A percentile compares a stretch with the other conserved stretches of the same genome.
These are phyloP conservation scores for Cronartium ribicola DNA, from an alignment of 1,284 basidiomycete species.

Conservation along the genomic window DNA sequence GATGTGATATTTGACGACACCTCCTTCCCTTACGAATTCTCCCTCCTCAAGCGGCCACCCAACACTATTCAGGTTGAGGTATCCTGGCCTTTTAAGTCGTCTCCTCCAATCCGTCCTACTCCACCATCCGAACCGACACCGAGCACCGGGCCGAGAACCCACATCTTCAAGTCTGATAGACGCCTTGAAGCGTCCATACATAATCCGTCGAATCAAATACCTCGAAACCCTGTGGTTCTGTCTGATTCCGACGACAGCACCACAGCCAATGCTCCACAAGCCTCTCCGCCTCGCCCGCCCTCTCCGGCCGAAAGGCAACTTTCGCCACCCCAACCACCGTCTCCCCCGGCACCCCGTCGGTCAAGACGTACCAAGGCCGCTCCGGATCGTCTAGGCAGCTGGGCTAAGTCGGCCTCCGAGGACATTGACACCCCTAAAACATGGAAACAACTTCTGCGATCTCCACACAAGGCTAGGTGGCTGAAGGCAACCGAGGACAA, in stretches of 20 bases:
- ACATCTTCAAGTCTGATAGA: neutral
- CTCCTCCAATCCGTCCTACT: neutral
- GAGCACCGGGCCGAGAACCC: no score
- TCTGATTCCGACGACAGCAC: neutral
- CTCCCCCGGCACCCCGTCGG: neutral
- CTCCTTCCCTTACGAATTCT: slow-evolving; percentile 5
- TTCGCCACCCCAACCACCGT: neutral
- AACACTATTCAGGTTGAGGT: neutral
- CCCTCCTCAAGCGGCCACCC: neutral
- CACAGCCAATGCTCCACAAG: neutral
- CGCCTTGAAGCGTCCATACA: neutral
- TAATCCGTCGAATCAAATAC: neutral
- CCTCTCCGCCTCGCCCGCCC: neutral
- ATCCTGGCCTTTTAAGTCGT: neutral
- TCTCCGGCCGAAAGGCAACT: no score
- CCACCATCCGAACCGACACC: no score
- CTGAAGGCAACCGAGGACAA: slow-evolving; percentile 10
- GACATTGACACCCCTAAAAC: slow-evolving; percentile 14
- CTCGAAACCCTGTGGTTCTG: neutral
- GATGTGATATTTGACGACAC: slow-evolving; percentile 1
- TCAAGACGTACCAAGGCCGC: neutral
- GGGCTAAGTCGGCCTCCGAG: neutral
- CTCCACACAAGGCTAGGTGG: slow-evolving; percentile 7
- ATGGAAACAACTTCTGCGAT: neutral
- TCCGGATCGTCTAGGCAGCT: slow-evolving; percentile 1